Evolutionary conservation across 2,329 filamentous ascomycete genomes (phyloP).

Genomic region (Aspergillus bombycis): DNA sequence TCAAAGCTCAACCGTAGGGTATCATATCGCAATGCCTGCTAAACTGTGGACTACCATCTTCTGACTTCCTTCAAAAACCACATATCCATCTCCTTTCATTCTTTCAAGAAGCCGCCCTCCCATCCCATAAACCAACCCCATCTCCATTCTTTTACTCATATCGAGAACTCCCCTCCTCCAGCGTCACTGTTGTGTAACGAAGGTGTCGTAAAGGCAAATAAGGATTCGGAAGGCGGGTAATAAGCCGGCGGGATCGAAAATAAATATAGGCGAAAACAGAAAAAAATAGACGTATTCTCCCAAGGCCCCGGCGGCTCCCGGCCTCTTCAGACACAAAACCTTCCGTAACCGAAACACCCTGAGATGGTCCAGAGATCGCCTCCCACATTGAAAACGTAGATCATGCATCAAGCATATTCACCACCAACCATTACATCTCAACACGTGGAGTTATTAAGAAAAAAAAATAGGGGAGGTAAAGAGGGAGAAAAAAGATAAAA

Average conservation of each 20-base stretch:
- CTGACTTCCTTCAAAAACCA: constrained; percentile 21
- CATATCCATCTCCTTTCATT: not conserved
- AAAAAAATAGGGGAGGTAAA: constrained; percentile 5
- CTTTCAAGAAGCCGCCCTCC: constrained; percentile 5
- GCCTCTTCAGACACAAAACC: constrained; percentile 20
- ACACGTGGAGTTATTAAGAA: constrained; percentile 9
- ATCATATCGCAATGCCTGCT: constrained; percentile 49
- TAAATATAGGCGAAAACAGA: constrained; percentile 10
- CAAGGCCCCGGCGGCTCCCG: constrained; percentile 18
- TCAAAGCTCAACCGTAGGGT: constrained; percentile 45
- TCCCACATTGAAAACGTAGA: constrained; percentile 22
- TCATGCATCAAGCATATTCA: constrained; percentile 27
- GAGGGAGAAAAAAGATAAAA: constrained; percentile 1
- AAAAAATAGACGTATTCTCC: constrained; percentile 18
- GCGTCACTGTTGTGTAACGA: not conserved
- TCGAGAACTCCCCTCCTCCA: not conserved
- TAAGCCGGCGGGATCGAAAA: not conserved
- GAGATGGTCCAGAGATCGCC: constrained; percentile 20
- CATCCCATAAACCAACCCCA: not conserved
- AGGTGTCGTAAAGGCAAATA: not conserved
- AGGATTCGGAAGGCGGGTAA: not conserved
- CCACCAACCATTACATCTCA: constrained; percentile 18
- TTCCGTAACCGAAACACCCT: constrained; percentile 25
- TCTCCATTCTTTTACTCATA: not conserved
- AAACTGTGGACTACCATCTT: constrained; percentile 42